Conservation (phyloP, 495 filamentous ascomycete species). For the Mytilinidion resinicola region DNA sequence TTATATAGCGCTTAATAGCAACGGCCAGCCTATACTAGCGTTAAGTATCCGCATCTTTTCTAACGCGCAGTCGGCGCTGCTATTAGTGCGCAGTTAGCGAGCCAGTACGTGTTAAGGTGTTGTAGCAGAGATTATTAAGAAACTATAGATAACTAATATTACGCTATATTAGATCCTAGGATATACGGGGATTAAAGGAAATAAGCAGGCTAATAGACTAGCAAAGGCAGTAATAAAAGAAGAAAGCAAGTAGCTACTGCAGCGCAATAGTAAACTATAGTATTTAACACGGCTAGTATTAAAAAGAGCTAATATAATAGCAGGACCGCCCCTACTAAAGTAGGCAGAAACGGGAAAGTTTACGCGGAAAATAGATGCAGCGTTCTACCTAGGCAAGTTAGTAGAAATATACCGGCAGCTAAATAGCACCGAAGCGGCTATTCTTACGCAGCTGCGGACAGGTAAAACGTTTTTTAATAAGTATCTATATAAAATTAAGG, state of each 20-base stretch:
- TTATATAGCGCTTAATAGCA: not conserved
- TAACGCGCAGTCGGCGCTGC: too few species aligned
- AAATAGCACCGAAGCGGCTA: slow-evolving; percentile 16
- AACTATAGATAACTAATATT: slow-evolving; percentile 12
- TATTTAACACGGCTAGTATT: slow-evolving; percentile 15
- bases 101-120: too few species aligned
- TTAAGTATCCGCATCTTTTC: too few species aligned
- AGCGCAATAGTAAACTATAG: slow-evolving; percentile 6
- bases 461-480: slow-evolving; percentile 16
- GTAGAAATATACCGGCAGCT: slow-evolving; percentile 18
- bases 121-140: slow-evolving; percentile 24
- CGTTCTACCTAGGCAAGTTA: slow-evolving; percentile 20
- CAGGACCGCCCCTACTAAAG: not conserved
- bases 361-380: slow-evolving; percentile 22
- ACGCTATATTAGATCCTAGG: slow-evolving; percentile 19
- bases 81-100: too few species aligned
- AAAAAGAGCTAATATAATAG: slow-evolving; percentile 8
- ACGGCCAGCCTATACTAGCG: slow-evolving; percentile 3
- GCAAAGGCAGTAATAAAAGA: slow-evolving; percentile 15
- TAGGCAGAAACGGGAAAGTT: slow-evolving; percentile 9
- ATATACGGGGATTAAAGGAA: slow-evolving; percentile 15
- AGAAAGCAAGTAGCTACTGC: slow-evolving; percentile 15
- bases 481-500: slow-evolving; percentile 22
- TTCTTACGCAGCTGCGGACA: too few species aligned
- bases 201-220: slow-evolving; percentile 10